Conservation (phyloP, 1,139 yeast genomes). For the Zygoascus hellenicus region DNA sequence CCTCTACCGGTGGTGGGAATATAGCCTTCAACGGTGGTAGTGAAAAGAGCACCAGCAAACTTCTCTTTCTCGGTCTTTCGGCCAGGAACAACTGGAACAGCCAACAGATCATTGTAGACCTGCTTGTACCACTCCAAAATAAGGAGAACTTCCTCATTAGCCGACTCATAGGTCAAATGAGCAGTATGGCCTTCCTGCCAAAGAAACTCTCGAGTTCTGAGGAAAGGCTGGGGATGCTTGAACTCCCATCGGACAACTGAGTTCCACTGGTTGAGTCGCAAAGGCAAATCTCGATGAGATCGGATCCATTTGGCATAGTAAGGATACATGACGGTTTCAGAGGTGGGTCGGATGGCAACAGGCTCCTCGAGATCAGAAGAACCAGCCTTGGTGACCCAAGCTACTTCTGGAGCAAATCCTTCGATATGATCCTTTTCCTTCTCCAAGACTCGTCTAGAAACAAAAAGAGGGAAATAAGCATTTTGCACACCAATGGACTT, state of each 20-base stretch:
- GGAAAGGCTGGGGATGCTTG: conserved; percentile 98
- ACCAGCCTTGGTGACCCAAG: conserved; percentile 99
- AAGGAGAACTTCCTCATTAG: conserved; percentile 75
- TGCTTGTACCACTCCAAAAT: conserved; percentile 82
- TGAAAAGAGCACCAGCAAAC: conserved; percentile 95
- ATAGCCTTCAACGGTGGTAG: conserved; percentile 95
- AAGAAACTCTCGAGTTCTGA: conserved; percentile 96
- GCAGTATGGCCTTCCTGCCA: conserved; percentile 99
- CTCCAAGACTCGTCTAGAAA: conserved; percentile 84
- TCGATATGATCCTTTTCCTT: conserved; percentile 98
- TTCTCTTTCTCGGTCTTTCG: conserved; percentile 94
- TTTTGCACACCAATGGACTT: conserved; percentile 87
- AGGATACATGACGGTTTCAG: conserved; percentile 99
- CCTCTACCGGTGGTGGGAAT: conserved; percentile 99
- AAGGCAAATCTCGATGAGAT: conserved; percentile 95
- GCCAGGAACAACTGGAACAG: conserved; percentile 97
- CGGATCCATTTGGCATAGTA: conserved; percentile 99
- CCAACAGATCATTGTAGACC: conserved; percentile 83
- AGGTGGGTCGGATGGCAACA: conserved; percentile 97
- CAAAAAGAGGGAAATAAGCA: conserved; percentile 98
- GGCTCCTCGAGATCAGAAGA: conserved; percentile 92
- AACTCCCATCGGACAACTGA: conserved; percentile 99
- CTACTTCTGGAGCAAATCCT: conserved; percentile 99
- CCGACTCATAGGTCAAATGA: conserved; percentile 74
- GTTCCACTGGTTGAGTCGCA: conserved; percentile 97